Conservation (phyloP, 2,329 filamentous ascomycete species). For the Amauroascus verrucosus region DNA sequence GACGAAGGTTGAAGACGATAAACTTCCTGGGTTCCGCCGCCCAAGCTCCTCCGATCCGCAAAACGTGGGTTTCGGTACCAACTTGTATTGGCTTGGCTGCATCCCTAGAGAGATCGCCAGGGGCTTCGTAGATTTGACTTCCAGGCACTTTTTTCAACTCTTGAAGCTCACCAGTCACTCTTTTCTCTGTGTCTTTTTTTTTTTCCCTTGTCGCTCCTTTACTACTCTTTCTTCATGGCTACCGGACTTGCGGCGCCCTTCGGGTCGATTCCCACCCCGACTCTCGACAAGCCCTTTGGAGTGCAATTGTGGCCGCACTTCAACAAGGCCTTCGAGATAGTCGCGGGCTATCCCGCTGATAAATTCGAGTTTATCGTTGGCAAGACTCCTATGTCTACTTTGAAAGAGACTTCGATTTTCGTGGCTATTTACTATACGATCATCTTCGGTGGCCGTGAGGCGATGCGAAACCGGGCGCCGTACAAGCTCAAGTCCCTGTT, state of each 20-base stretch:
- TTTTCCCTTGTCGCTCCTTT: background rate
- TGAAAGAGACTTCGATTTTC: constrained; percentile 64
- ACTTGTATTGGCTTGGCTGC: too few species aligned
- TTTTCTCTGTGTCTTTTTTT: background rate
- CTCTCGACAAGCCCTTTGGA: constrained; percentile 76
- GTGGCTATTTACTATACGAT: constrained; percentile 75
- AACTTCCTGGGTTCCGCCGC: too few species aligned
- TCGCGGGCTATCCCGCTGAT: constrained; percentile 64
- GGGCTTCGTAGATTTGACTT: too few species aligned
- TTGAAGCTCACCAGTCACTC: background rate
- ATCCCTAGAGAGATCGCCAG: too few species aligned
- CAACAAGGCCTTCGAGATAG: constrained; percentile 62
- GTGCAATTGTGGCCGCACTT: constrained; percentile 80
- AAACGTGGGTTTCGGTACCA: too few species aligned
- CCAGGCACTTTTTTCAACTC: too few species aligned
- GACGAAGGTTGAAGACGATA: too few species aligned
- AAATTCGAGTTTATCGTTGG: constrained; percentile 61
- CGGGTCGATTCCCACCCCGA: constrained; percentile 41
- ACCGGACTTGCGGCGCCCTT: background rate
- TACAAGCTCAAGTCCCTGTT: constrained; percentile 75
- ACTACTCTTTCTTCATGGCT: background rate
- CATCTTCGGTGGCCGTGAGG: constrained; percentile 76
- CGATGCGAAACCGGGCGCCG: constrained; percentile 71
- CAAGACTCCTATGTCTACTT: constrained; percentile 72
- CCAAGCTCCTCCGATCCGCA: too few species aligned